Percentiles rank a stretch among this genome's conserved stretches.
These are phyloP conservation scores for Clarireedia sp. DNA, from an alignment of 2,329 filamentous ascomycete genomes.

Conservation along the genomic window DNA sequence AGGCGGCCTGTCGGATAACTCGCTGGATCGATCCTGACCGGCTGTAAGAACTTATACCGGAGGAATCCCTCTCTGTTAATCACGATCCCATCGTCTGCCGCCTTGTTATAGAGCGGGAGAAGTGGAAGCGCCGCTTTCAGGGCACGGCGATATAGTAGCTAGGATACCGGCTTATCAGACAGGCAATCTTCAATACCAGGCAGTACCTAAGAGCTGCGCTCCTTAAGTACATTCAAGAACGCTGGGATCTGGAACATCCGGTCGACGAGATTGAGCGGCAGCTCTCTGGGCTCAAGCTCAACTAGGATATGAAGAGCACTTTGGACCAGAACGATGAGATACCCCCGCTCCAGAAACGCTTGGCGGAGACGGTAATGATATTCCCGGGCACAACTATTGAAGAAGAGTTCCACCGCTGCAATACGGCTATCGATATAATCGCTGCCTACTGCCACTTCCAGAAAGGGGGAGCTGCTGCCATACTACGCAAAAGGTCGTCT, in stretches of 20 bases:
- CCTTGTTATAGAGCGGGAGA: conserved; percentile 14
- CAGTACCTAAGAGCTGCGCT: conserved; percentile 13
- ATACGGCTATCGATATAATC: too few species aligned
- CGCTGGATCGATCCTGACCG: conserved; percentile 10
- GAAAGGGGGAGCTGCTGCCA: too few species aligned
- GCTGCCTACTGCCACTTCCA: too few species aligned
- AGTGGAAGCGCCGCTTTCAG: conserved; percentile 14
- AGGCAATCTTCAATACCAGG: conserved; percentile 12
- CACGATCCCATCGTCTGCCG: conserved; percentile 11
- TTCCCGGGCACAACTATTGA: too few species aligned
- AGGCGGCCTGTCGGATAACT: too few species aligned
- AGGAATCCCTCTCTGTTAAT: conserved; percentile 18
- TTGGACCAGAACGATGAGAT: too few species aligned
- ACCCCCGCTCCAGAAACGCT: too few species aligned
- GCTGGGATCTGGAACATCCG: conserved; percentile 15
- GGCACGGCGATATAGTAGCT: conserved; percentile 11
- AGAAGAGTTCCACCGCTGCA: too few species aligned
- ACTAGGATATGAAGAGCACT: too few species aligned
- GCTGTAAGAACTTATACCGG: conserved; percentile 12
- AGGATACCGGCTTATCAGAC: conserved; percentile 12
- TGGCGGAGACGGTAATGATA: too few species aligned
- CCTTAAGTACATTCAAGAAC: conserved; percentile 13
- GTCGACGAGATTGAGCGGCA: conserved; percentile 19
- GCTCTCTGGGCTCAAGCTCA: conserved; percentile 14
- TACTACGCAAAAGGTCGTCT: too few species aligned